Evolutionary conservation across 495 filamentous ascomycete species (phyloP), one percentile per base, ranked within the genome.

Genomic region (Durotheca rogersii): DNA sequence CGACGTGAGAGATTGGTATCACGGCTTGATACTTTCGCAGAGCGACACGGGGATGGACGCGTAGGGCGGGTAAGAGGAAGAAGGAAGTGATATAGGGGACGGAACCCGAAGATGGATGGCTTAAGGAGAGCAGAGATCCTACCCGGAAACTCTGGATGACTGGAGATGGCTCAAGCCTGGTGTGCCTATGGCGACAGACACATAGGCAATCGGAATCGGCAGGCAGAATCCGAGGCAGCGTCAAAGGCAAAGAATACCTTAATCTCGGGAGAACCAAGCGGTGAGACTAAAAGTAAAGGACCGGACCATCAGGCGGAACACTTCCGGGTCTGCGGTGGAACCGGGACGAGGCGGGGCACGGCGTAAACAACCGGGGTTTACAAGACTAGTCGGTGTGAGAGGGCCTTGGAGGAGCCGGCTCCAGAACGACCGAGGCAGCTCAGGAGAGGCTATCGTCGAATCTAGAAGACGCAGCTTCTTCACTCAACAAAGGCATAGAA

Each of bases 351-450:
- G 21, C 17, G 30, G 7, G 14, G 18, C 39, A 5, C 15, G 15
- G 32, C 35, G 34, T 35, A 34, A 20, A 31, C 11, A 6, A 17
- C 21, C 30, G 39, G 40, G 21, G 37, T 33, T 33, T 41, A 45
- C 53, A 59, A 39, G 44, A 41, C 31, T 18, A 58, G 23, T 45
- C 49, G 55, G 30, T 30, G 29, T 17, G 27, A 43, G 37, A 34
- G 32, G 14, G 23, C 29, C 44, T 4, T 27, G 45, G n/a, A 50
- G 25, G 33, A 45, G 39, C 19, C 29, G 27, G 35, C n/a, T 34
- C 29, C 29, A 41, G 40, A 34, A 38, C 27, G 20, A 19, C 25
- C 32, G 38, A 41, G 40, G 41, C 29, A 17, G 35, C 9, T 11
- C 16, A n/a, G 15, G 20, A 37, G 6, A 2, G 14, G 6, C 2